Conservation (phyloP, 352 stramenopile species). For the Phytopythium ostracodes region DNA sequence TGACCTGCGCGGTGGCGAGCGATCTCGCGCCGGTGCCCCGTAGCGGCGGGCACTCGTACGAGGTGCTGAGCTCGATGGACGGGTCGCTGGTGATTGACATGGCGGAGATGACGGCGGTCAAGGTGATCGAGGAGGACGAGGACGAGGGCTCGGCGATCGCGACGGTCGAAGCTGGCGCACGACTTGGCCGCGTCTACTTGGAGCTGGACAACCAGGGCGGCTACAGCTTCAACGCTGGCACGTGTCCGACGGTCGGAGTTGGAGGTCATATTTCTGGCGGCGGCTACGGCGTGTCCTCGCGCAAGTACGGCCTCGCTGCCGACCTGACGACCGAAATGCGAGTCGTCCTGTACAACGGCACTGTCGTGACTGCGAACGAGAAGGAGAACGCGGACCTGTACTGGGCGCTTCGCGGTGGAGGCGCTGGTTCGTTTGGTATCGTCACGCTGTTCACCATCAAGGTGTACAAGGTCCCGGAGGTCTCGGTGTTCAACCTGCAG, state of each 20-base stretch:
- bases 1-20: slow-evolving; percentile 33
- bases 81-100: slow-evolving; percentile 54
- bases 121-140: slow-evolving; percentile 23
- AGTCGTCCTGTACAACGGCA: slow-evolving; percentile 37
- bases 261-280: slow-evolving; percentile 49
- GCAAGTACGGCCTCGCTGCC: slow-evolving; percentile 43
- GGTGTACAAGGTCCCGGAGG: slow-evolving; percentile 33
- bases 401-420: slow-evolving; percentile 46
- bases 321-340: slow-evolving; percentile 42
- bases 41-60: slow-evolving; percentile 51
- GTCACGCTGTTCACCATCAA: slow-evolving; percentile 49
- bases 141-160: slow-evolving; percentile 26
- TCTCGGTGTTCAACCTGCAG: slow-evolving; percentile 41
- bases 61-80: slow-evolving; percentile 54
- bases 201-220: slow-evolving; percentile 33
- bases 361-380: slow-evolving; percentile 34
- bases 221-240: slow-evolving; percentile 58
- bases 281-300: slow-evolving; percentile 44
- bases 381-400: slow-evolving; percentile 38
- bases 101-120: slow-evolving; percentile 45
- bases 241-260: slow-evolving; percentile 47
- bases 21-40: slow-evolving; percentile 35
- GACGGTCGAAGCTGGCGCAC: slow-evolving; percentile 35
- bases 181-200: slow-evolving; percentile 43
- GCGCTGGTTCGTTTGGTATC: slow-evolving; percentile 50